Conservation (phyloP, 306 rosid genomes). For the Vicia faba region DNA sequence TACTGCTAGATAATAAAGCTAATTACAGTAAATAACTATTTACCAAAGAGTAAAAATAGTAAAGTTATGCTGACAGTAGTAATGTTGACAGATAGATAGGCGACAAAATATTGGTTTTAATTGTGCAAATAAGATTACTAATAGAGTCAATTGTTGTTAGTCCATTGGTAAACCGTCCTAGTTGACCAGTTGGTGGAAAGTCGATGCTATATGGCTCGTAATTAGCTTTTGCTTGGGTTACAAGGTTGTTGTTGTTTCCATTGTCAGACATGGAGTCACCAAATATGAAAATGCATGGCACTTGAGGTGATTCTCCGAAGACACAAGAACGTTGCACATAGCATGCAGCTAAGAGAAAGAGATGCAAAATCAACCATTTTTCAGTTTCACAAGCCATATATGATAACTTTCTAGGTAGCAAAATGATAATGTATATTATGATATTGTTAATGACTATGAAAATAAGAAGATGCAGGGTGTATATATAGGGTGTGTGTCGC, state of each 20-base stretch:
- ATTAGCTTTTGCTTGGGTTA: conserved; percentile 35
- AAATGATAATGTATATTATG: too few relatives aligned
- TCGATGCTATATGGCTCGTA: conserved; percentile 65
- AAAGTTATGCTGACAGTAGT: too few relatives aligned
- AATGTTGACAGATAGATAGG: too few relatives aligned
- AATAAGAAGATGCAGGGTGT: too few relatives aligned
- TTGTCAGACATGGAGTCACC: conserved; percentile 60
- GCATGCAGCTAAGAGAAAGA: conserved; percentile 10
- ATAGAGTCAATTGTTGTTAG: not conserved
- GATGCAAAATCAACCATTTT: conserved; percentile 4
- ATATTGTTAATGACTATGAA: too few relatives aligned
- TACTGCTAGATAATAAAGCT: too few relatives aligned
- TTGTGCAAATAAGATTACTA: not conserved
- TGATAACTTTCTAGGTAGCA: too few relatives aligned
- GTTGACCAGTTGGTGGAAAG: conserved; percentile 41
- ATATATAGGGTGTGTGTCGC: too few relatives aligned
- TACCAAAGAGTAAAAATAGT: too few relatives aligned
- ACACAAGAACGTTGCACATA: conserved; percentile 9
- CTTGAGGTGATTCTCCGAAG: conserved; percentile 15
- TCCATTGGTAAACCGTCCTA: conserved; percentile 60
- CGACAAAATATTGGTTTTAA: too few relatives aligned
- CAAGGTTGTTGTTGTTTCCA: conserved; percentile 62
- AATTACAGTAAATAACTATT: too few relatives aligned
- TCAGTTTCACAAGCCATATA: not conserved
- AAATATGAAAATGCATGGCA: conserved; percentile 53